These are phyloP conservation scores for Zelopaecilomyces penicillatus DNA, from an alignment of 2,329 filamentous ascomycete species.

Conservation along the genomic window DNA sequence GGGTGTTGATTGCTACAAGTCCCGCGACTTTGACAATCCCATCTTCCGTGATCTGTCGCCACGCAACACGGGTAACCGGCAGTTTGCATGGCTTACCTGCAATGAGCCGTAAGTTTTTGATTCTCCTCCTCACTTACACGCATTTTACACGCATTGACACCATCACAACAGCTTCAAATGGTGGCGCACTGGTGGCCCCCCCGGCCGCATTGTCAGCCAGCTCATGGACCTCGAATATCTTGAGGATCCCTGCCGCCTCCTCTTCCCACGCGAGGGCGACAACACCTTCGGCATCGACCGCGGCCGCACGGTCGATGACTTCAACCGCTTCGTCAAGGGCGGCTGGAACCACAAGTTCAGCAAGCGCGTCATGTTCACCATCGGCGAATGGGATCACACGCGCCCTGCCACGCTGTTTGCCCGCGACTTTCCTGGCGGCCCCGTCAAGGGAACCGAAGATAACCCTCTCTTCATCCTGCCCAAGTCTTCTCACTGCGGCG, in stretches of 20 bases:
- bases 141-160: constrained; percentile 18
- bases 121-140: neutral
- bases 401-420: constrained; percentile 44
- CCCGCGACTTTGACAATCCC: constrained; percentile 23
- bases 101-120: constrained; percentile 47
- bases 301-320: constrained; percentile 36
- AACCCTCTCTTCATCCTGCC: constrained; percentile 46
- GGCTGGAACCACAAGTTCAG: constrained; percentile 47
- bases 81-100: constrained; percentile 55
- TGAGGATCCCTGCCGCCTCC: constrained; percentile 45
- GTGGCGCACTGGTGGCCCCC: constrained; percentile 36
- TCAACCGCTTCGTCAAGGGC: constrained; percentile 44
- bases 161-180: constrained; percentile 15
- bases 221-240: constrained; percentile 43
- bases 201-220: constrained; percentile 41
- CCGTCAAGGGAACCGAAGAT: constrained; percentile 35
- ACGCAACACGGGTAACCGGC: constrained; percentile 37
- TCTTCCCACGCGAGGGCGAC: constrained; percentile 42
- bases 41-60: constrained; percentile 42
- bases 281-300: constrained; percentile 37
- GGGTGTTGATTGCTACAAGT: constrained; percentile 14
- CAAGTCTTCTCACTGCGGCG: constrained; percentile 47
- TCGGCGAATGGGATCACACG: constrained; percentile 55
- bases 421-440: constrained; percentile 45
- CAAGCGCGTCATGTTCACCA: constrained; percentile 48